These are phyloP conservation scores for Tetratostichococcus sp. DNA, from an alignment of 139 green algal genomes.

Conservation along the genomic window DNA sequence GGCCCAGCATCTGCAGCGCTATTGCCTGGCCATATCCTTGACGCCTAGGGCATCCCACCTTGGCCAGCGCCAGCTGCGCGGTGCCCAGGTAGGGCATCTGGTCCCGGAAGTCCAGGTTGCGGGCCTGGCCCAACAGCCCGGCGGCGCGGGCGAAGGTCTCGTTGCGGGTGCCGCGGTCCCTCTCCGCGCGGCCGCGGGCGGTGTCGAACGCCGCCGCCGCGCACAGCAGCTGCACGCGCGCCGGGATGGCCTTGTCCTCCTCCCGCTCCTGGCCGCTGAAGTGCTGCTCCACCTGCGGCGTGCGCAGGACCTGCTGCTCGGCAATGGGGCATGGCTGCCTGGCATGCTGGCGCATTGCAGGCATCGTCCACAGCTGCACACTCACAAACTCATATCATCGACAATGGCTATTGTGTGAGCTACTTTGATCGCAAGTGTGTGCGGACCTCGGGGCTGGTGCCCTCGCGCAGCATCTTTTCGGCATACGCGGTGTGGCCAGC, in stretches of 20 bases:
- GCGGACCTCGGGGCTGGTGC: conserved; percentile 18
- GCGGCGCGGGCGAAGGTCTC: conserved; percentile 30
- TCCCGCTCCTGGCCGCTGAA: conserved; percentile 8
- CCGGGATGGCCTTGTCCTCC: conserved; percentile 37
- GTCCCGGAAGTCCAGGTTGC: conserved; percentile 39
- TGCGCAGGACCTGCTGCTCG: background rate
- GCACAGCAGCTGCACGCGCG: conserved; percentile 72
- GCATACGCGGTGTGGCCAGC: conserved; percentile 32
- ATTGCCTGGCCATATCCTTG: no score
- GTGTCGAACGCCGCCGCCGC: conserved; percentile 58
- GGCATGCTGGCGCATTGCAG: no score
- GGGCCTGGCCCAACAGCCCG: conserved; percentile 32
- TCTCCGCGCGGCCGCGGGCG: conserved; percentile 26
- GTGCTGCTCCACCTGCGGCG: conserved; percentile 7
- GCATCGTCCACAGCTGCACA: no score
- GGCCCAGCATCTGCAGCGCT: no score
- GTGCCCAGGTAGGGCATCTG: conserved; percentile 58
- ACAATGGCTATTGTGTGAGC: no score
- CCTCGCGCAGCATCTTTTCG: conserved; percentile 31
- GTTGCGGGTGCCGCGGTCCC: conserved; percentile 13
- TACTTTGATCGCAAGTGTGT: no score
- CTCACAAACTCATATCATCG: no score
- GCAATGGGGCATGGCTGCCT: no score
- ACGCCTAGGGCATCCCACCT: conserved; percentile 36
- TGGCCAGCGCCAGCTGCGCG: conserved; percentile 50